Evolutionary conservation across 2,329 filamentous ascomycete genomes (phyloP).

Genomic region (Ceratocystis colombiana): DNA sequence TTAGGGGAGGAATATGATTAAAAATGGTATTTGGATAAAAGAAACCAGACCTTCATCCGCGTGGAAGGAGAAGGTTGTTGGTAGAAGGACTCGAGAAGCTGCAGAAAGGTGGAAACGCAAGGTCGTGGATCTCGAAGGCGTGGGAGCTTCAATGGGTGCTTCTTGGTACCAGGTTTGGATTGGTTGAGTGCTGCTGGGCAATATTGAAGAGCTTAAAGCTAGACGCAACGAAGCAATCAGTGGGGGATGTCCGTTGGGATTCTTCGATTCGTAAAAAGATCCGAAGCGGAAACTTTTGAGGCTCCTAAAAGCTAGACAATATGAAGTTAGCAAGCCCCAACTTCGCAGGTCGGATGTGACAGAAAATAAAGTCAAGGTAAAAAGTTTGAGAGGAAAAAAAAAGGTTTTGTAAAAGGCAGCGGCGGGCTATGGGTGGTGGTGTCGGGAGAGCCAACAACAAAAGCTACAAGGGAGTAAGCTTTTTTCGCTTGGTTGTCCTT

Average conservation of each 20-base stretch:
- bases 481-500: conserved; percentile 14
- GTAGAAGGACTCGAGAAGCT: conserved; percentile 15
- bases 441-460: background rate
- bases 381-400: background rate
- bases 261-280: conserved; percentile 16
- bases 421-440: conserved; percentile 10
- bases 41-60: conserved; percentile 13
- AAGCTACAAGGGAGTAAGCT: conserved; percentile 8
- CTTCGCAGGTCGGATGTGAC: background rate
- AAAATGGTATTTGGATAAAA: conserved; percentile 13
- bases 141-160: conserved; percentile 23
- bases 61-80: conserved; percentile 20
- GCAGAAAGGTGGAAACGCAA: conserved; percentile 8
- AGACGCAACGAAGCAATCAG: conserved; percentile 22
- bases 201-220: conserved; percentile 17
- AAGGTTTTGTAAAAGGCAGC: conserved; percentile 3
- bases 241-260: conserved; percentile 25
- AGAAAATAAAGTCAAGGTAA: background rate
- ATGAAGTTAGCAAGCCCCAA: conserved; percentile 9
- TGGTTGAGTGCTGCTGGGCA: conserved; percentile 18
- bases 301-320: conserved; percentile 16
- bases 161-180: conserved; percentile 11
- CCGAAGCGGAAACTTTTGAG: background rate
- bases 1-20: conserved; percentile 21
- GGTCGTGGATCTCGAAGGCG: conserved; percentile 20